A percentile compares a stretch with the other conserved stretches of the same genome.
Evolutionary conservation across 345 rosid species (phyloP).

Genomic region (Trapa incisa): DNA sequence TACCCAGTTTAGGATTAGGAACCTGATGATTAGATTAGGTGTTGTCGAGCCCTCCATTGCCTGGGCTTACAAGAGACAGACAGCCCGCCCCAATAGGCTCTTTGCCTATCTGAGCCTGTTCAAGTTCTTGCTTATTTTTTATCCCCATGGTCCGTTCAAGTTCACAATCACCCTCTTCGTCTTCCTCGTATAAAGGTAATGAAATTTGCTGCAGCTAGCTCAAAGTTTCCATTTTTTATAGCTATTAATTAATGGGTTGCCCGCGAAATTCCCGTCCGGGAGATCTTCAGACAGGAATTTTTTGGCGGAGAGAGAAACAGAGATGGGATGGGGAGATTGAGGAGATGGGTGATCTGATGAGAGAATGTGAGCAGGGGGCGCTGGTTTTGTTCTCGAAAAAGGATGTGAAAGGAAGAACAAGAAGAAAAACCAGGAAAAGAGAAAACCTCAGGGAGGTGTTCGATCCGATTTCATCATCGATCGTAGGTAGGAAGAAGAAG

Average conservation of each 20-base stretch:
- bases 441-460: constrained; percentile 6
- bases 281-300: constrained; percentile 1
- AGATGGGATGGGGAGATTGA: not conserved
- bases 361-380: not conserved
- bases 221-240: not conserved
- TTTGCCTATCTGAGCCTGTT: too few species aligned
- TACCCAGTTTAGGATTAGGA: too few species aligned
- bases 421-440: constrained; percentile 6
- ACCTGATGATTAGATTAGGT: too few species aligned
- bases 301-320: too few species aligned
- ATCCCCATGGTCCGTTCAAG: too few species aligned
- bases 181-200: too few species aligned
- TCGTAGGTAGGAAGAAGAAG: not conserved
- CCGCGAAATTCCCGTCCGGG: constrained; percentile 6
- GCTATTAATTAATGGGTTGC: not conserved
- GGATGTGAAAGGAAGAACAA: not conserved
- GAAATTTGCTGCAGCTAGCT: too few species aligned
- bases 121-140: too few species aligned
- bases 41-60: too few species aligned
- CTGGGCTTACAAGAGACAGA: too few species aligned
- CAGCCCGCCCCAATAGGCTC: too few species aligned
- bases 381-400: not conserved
- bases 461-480: not conserved
- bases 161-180: too few species aligned
- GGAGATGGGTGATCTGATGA: not conserved